Conservation (phyloP, 129 eudicot genomes). For the Sambucus nigra region DNA sequence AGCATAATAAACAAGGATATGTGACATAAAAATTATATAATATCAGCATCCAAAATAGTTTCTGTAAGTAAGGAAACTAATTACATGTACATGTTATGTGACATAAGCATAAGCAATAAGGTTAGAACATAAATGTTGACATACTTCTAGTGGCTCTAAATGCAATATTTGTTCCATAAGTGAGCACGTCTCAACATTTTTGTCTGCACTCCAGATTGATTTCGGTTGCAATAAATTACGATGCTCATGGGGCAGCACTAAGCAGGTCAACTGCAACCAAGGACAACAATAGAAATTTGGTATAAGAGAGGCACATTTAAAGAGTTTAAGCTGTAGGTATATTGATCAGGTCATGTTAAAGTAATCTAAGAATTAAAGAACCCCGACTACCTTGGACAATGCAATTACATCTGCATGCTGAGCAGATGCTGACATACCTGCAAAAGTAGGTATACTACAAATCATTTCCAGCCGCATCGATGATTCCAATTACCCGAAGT, state of each 20-base stretch:
- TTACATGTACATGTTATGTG: too few relatives aligned
- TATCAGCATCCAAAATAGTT: too few relatives aligned
- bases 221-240: constrained; percentile 45
- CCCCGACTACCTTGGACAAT: constrained; percentile 48
- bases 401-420: constrained; percentile 78
- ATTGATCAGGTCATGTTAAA: background rate
- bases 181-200: constrained; percentile 53
- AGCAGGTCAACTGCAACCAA: constrained; percentile 64
- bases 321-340: background rate
- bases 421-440: constrained; percentile 47
- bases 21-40: too few relatives aligned
- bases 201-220: constrained; percentile 87
- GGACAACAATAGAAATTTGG: background rate
- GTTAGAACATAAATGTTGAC: constrained; percentile 10
- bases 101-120: too few relatives aligned
- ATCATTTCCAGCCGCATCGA: background rate
- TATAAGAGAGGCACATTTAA: background rate
- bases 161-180: constrained; percentile 75
- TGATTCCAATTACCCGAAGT: too few relatives aligned
- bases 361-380: background rate
- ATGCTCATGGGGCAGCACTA: constrained; percentile 66
- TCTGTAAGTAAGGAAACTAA: too few relatives aligned
- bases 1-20: too few relatives aligned
- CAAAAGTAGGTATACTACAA: constrained; percentile 14
- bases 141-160: constrained; percentile 77